Evolutionary conservation across 2,329 filamentous ascomycete genomes (phyloP).

Genomic region (Penicillium hesseltinei): DNA sequence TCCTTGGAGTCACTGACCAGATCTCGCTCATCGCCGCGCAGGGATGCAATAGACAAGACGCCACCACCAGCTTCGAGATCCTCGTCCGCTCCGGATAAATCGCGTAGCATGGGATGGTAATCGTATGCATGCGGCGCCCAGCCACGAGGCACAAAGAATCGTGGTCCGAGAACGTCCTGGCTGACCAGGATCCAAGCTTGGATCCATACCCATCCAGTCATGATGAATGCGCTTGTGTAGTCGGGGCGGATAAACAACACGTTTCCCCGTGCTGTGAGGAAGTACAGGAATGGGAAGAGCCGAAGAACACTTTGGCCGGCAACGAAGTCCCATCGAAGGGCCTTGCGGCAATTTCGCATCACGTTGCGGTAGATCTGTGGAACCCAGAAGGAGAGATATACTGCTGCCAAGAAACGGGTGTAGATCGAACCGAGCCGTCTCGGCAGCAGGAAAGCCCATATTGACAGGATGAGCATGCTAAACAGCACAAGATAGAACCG

Average conservation of each 20-base stretch:
- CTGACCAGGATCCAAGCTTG: constrained; percentile 76
- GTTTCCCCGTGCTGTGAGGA: constrained; percentile 75
- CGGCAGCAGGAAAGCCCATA: constrained; percentile 60
- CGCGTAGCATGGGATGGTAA: constrained; percentile 82
- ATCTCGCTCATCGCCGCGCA: constrained; percentile 51
- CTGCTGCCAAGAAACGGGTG: constrained; percentile 62
- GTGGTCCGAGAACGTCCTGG: constrained; percentile 81
- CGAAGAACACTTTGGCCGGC: constrained; percentile 77
- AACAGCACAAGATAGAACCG: constrained; percentile 62
- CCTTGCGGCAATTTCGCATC: constrained; percentile 85
- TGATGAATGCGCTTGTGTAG: constrained; percentile 59
- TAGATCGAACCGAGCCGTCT: constrained; percentile 53
- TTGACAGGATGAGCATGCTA: constrained; percentile 56
- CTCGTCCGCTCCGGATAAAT: constrained; percentile 57
- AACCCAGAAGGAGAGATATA: constrained; percentile 86
- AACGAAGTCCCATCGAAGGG: constrained; percentile 88
- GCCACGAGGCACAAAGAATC: constrained; percentile 75
- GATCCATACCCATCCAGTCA: constrained; percentile 79
- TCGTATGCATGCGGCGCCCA: constrained; percentile 73
- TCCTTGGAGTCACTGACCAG: constrained; percentile 38
- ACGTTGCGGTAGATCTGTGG: constrained; percentile 91
- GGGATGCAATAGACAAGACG: constrained; percentile 70
- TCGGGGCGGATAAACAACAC: constrained; percentile 75
- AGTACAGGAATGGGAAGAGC: constrained; percentile 77
- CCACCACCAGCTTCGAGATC: constrained; percentile 73